Base-by-base conservation (phyloP, 495 filamentous ascomycete genomes). In the Neurospora sp. region DNA sequence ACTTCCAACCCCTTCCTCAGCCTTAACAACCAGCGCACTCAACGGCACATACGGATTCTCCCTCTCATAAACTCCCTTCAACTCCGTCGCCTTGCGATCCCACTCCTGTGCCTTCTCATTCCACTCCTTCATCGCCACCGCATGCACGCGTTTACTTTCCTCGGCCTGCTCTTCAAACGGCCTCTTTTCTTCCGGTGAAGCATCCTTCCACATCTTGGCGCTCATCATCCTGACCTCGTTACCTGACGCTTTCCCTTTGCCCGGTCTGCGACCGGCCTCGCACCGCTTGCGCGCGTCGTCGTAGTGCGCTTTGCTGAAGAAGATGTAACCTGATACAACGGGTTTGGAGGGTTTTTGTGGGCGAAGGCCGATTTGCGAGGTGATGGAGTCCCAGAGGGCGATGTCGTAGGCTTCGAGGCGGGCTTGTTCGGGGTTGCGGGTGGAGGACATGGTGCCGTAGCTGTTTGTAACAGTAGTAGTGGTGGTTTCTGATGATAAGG, bases 191-290 rank as follows among this genome's bases (percentile, higher is more conserved):
- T 90, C 92, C 10, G 86, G 86, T 5, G 84, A 76, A 0, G 92
- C 90, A 71, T 92, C 90, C 74, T 91, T 90, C 96, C 96, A 99
- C 92, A 94, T 94, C 76, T 90, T 89, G 20, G 94, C 92, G 22
- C 95, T 85, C 73, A 92, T 92, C 10, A 88, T 86, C 41, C 96
- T 91, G 69, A 99, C 90, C 74, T 96, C 93, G 75, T 95, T 95
- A 3, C 90, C 89, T 48, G 88, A 86, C 2, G 90, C 85, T 74
- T 92, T 90, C 4, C 87, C 88, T 31, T 90, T 91, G 44, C 88
- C 85, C 27, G 87, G 82, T 59, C 89, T 87, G 6, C 89, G 87
- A 3, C 86, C 86, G 53, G 90, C 88, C 71, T 94, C 92, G 75
- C 92, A 93, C 74, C 88, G 84, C 39, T 83, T 83, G 75, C 93